Conservation (phyloP, 2,329 filamentous ascomycete species). For the Aspergillus glaucus region DNA sequence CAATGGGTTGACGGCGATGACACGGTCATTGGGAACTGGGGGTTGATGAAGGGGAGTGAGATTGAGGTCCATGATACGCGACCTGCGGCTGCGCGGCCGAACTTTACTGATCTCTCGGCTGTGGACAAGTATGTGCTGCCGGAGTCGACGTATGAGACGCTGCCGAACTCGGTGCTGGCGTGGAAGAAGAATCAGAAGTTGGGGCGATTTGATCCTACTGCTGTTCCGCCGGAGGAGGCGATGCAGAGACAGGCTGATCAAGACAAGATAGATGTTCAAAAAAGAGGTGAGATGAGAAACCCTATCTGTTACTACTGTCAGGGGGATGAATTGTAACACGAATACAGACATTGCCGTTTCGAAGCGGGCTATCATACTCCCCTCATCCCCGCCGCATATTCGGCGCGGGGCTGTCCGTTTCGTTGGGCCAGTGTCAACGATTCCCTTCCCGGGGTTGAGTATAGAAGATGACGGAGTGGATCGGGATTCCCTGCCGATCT, state of each 20-base stretch:
- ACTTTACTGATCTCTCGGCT: conserved; percentile 72
- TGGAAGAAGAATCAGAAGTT: conserved; percentile 95
- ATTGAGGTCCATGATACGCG: conserved; percentile 66
- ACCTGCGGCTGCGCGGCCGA: conserved; percentile 65
- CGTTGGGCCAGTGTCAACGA: conserved; percentile 35
- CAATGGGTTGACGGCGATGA: conserved; percentile 67
- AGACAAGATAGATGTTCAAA: conserved; percentile 54
- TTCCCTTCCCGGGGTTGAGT: conserved; percentile 30
- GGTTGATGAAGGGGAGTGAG: conserved; percentile 35
- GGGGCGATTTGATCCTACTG: conserved; percentile 89
- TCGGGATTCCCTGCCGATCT: conserved; percentile 31
- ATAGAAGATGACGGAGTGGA: conserved; percentile 12
- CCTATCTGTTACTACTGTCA: neutral
- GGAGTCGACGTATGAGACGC: conserved; percentile 75
- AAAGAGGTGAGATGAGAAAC: conserved; percentile 49
- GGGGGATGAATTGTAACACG: neutral
- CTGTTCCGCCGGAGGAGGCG: conserved; percentile 65
- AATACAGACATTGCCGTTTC: conserved; percentile 36
- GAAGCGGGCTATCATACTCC: conserved; percentile 40
- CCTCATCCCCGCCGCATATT: conserved; percentile 37
- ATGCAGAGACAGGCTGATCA: conserved; percentile 62
- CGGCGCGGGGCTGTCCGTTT: conserved; percentile 40
- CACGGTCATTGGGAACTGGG: conserved; percentile 50
- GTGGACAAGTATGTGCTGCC: conserved; percentile 90
- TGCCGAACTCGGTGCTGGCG: conserved; percentile 79